Evolutionary conservation across 1,139 yeast genomes (phyloP).

Genomic region (Yamadazyma diospyri): DNA sequence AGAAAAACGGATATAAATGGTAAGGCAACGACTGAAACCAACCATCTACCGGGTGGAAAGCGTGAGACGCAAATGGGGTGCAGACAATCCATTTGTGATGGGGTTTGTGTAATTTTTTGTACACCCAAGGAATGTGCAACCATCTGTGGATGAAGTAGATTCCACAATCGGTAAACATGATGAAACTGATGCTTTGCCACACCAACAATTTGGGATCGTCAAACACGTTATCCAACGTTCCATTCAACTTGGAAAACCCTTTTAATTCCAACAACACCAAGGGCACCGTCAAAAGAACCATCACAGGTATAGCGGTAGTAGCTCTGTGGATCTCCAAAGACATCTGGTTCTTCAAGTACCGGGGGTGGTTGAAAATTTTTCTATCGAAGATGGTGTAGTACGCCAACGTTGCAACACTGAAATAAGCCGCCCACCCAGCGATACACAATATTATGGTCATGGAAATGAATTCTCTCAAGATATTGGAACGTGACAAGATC

Average conservation of each 20-base stretch:
- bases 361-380: conserved; percentile 89
- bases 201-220: conserved; percentile 68
- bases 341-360: conserved; percentile 92
- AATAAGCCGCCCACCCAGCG: conserved; percentile 81
- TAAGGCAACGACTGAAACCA: conserved; percentile 90
- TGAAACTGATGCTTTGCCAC: conserved; percentile 69
- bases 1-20: conserved; percentile 83
- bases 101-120: conserved; percentile 90
- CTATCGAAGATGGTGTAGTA: conserved; percentile 80
- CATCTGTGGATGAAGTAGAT: conserved; percentile 89
- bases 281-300: conserved; percentile 85
- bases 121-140: conserved; percentile 87
- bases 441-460: conserved; percentile 69
- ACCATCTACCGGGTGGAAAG: conserved; percentile 98
- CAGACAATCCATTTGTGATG: conserved; percentile 99
- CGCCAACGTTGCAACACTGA: conserved; percentile 70
- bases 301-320: conserved; percentile 73
- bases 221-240: conserved; percentile 56
- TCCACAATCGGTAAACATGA: conserved; percentile 90
- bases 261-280: conserved; percentile 82
- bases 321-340: conserved; percentile 78
- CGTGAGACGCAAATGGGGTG: conserved; percentile 97
- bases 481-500: conserved; percentile 63
- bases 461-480: conserved; percentile 66
- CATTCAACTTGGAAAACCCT: conserved; percentile 79